phyloP scores from a whole-genome alignment of 2,329 filamentous ascomycete genomes.

The Pseudocercospora pini-densiflorae region DNA sequence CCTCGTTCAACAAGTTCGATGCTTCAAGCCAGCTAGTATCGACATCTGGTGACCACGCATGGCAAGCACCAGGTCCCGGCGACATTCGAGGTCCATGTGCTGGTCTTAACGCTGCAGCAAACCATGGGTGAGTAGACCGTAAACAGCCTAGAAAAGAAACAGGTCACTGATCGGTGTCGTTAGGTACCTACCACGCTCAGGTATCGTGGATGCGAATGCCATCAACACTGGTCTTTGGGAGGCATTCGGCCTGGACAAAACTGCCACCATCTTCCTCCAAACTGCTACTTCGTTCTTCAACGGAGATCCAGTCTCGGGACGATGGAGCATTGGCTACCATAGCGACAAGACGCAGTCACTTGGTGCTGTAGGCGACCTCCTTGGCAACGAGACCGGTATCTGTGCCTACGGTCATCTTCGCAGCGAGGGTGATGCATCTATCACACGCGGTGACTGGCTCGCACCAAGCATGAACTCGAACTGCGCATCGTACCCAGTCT shows the following conservation, averaged over 20 bases:
- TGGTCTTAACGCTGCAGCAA: neutral
- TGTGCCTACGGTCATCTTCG: constrained; percentile 34
- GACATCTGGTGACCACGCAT: constrained; percentile 16
- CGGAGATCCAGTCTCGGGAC: constrained; percentile 28
- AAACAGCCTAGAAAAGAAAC: too few relatives aligned
- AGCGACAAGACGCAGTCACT: constrained; percentile 31
- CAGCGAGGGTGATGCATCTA: constrained; percentile 34
- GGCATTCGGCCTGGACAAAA: constrained; percentile 28
- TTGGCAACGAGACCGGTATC: constrained; percentile 34
- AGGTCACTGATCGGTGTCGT: too few relatives aligned
- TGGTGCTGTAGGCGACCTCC: constrained; percentile 27
- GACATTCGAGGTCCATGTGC: neutral
- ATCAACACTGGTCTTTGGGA: constrained; percentile 33
- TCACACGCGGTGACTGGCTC: constrained; percentile 36
- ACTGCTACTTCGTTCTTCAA: constrained; percentile 34
- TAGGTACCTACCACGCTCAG: neutral
- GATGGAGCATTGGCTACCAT: constrained; percentile 29
- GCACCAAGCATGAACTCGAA: constrained; percentile 33
- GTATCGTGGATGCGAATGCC: constrained; percentile 4
- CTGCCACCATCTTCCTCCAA: constrained; percentile 32
- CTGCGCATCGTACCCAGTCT: constrained; percentile 32
- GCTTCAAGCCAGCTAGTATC: constrained; percentile 34
- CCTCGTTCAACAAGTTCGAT: constrained; percentile 33
- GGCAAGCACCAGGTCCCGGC: neutral
- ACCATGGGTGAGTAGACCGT: neutral